Base-by-base conservation (phyloP, 495 filamentous ascomycete genomes). In the Neurospora sp. region DNA sequence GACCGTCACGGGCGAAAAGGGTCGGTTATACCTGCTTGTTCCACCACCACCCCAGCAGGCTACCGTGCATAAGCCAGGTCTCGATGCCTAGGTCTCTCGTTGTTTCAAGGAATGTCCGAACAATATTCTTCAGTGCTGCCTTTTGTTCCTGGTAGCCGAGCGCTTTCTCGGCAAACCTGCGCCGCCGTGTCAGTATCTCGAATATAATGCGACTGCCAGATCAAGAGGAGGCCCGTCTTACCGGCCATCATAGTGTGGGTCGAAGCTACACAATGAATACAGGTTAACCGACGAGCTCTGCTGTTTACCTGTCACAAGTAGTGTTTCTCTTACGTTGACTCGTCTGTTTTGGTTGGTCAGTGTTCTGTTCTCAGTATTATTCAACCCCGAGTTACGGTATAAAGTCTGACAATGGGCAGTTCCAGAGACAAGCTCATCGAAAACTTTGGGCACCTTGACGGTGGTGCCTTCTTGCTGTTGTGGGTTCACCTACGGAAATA, bases 81-180 rank as follows among this genome's bases (percentile, higher is more conserved):
- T 80, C 74, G 39, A 79, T 38, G 73, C 75, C 78, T 69, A 74
- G 83, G 40, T 88, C 84, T 6, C 85, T 79, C 74, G 91, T 91
- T 48, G 86, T 89, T 35, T 86, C 82, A 9, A 93, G 82, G 80
- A 92, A 94, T 44, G 91, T 86, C 59, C 87, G 86, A 70, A 92
- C 84, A 78, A 93, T 86, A 76, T 89, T 83, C 20, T 83, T 84
- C 31, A 84, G 68, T 0, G 79, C 81, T n/a, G 70, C 69, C 68
- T 73, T 79, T 65, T 86, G 86, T 71, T 89, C 81, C 31, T 83
- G 79, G 68, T 85, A 84, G 7, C 81, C 77, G 16, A 90, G 82
- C 35, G 79, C 71, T 22, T 78, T 48, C 16, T 84, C 80, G 46
- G 86, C 83, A 74, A 88, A 90, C 46, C 86, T 88, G 71, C 71